phyloP scores from a whole-genome alignment of 192 early-diverging fungal species.

The Gaertneriomyces semiglobifer region DNA sequence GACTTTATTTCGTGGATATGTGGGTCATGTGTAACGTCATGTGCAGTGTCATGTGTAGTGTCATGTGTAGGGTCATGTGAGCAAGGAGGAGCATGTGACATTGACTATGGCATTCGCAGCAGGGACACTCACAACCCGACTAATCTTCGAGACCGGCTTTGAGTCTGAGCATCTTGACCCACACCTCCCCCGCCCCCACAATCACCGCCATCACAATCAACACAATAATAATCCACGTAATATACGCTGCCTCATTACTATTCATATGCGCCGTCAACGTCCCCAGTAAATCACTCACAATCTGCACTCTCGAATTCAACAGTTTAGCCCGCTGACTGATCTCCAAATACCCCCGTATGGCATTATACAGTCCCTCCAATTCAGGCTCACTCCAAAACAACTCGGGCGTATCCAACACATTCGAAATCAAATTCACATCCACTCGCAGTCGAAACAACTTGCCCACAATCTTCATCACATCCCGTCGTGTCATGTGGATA shows the following conservation, averaged over 20 bases:
- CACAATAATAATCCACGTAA: conserved; percentile 93
- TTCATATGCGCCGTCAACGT: conserved; percentile 94
- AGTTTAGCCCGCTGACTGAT: conserved; percentile 67
- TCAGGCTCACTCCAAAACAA: conserved; percentile 78
- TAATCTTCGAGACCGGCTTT: conserved; percentile 28
- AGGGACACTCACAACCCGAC: too few relatives aligned
- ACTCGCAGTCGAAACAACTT: conserved; percentile 76
- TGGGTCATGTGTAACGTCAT: too few relatives aligned
- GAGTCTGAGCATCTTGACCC: conserved; percentile 45
- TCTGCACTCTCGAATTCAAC: conserved; percentile 87
- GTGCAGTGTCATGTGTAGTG: too few relatives aligned
- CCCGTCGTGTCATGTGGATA: conserved; percentile 50
- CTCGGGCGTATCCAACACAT: conserved; percentile 86
- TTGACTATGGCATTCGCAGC: too few relatives aligned
- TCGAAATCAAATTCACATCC: conserved; percentile 78
- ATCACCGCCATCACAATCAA: conserved; percentile 68
- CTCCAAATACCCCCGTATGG: conserved; percentile 72
- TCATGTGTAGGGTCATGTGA: too few relatives aligned
- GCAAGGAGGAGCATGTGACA: too few relatives aligned
- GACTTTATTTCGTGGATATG: too few relatives aligned
- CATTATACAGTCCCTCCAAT: conserved; percentile 72
- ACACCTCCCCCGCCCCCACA: conserved; percentile 43
- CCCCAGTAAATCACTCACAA: conserved; percentile 82
- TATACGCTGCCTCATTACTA: conserved; percentile 79
- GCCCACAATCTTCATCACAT: conserved; percentile 47